Evolutionary conservation across 345 rosid species (phyloP).

Genomic region (Eucalyptus curtisii): DNA sequence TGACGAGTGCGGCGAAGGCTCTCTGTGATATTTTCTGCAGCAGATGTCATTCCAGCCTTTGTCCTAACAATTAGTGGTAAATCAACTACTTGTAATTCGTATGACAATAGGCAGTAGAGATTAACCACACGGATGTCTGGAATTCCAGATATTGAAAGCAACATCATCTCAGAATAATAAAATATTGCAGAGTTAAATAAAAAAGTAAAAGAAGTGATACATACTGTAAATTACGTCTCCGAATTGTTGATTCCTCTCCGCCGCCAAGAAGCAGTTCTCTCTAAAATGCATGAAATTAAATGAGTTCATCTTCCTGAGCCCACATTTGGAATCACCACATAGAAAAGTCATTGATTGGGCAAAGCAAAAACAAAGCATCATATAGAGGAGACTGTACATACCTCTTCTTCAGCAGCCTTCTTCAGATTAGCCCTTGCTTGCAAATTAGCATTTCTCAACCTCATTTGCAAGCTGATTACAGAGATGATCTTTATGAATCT

Average conservation of each 20-base stretch:
- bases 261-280: constrained; percentile 95
- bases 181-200: neutral
- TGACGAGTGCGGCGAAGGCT: constrained; percentile 92
- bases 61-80: constrained; percentile 31
- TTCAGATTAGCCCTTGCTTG: constrained; percentile 83
- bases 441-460: constrained; percentile 78
- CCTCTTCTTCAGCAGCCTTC: constrained; percentile 83
- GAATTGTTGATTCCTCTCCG: constrained; percentile 81
- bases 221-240: constrained; percentile 83
- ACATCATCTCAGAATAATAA: neutral
- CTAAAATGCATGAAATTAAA: constrained; percentile 13
- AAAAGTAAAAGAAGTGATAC: constrained; percentile 1
- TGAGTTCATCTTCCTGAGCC: neutral
- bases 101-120: neutral
- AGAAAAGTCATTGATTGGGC: neutral
- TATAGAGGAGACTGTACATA: neutral
- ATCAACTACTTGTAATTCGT: neutral
- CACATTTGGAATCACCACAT: neutral
- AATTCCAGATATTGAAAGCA: neutral
- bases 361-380: neutral
- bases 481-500: neutral
- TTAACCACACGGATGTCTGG: neutral
- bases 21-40: constrained; percentile 94
- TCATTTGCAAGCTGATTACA: constrained; percentile 42
- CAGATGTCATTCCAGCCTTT: constrained; percentile 89